These are phyloP conservation scores for Alternaria infectoria DNA, from an alignment of 2,329 filamentous ascomycete species.

Conservation along the genomic window DNA sequence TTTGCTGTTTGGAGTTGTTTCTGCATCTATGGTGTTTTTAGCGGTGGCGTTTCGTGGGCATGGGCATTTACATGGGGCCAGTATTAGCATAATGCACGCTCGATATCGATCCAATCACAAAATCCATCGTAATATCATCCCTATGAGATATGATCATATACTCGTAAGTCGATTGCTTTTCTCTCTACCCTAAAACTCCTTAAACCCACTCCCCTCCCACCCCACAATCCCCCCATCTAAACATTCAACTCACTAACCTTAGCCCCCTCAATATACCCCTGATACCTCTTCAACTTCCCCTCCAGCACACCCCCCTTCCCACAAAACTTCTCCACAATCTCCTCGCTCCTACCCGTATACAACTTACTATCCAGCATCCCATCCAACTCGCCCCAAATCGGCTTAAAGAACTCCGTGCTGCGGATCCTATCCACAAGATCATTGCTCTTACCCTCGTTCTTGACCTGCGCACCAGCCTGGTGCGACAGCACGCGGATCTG, in stretches of 20 bases:
- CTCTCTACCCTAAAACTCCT: no score
- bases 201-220: no score
- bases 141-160: no score
- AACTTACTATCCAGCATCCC: slow-evolving; percentile 68
- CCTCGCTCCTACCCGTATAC: slow-evolving; percentile 62
- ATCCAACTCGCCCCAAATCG: slow-evolving; percentile 73
- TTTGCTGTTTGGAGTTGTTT: neutral
- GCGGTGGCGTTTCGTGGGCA: neutral
- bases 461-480: slow-evolving; percentile 74
- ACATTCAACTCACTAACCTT: slow-evolving; percentile 44
- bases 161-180: no score
- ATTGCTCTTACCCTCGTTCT: slow-evolving; percentile 75
- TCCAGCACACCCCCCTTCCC: slow-evolving; percentile 23
- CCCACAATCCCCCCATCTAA: slow-evolving; percentile 7
- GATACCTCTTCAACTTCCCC: slow-evolving; percentile 58
- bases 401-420: slow-evolving; percentile 72
- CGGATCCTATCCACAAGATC: slow-evolving; percentile 82
- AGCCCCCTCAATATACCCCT: slow-evolving; percentile 51
- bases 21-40: neutral
- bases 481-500: slow-evolving; percentile 81
- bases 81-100: no score
- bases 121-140: no score
- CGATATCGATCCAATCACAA: no score
- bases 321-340: slow-evolving; percentile 35
- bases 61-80: neutral